Base-by-base conservation (phyloP, 2,329 filamentous ascomycete species). In the Pyricularia grisea region DNA sequence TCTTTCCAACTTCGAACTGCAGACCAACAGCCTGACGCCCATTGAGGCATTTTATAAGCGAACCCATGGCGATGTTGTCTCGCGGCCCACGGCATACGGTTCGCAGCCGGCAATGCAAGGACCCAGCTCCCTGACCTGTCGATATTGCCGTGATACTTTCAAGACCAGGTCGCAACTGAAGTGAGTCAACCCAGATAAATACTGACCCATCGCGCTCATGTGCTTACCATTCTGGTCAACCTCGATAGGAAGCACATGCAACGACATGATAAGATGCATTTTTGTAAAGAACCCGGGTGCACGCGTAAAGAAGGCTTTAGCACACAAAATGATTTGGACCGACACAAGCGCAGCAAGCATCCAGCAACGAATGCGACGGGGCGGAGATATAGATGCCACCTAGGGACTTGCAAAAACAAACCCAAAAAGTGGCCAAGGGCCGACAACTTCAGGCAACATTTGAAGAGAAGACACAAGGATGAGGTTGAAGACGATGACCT, bases 401-500 rank as follows among this genome's bases (percentile, higher is more conserved):
- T 85, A 6, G 78, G 78, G 7, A 74, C 79, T 20, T 93, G 90
- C 74, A 81, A 79, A 28, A 85, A 81, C 28, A 88, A 82, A 71
- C 81, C 81, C 1, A 97, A 96, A 76, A 80, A 84, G 50, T 97
- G 92, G 92, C 90, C 91, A 0, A 87, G 94, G 27, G 82, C 89
- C 67, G 94, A 97, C 77, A 97, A 97, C 75, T 97, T 97, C 77
- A 89, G 89, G 71, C 88, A 90, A 50, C 94, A 97, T 75, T 83
- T 97, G 65, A 82, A 80, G 67, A 86, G 90, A 12, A 87, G 92
- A 74, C 93, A 97, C 76, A 71, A 72, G 0, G 76, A 75, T 0
- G 75, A 82, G 11, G 69, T 70, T 3, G 70, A 82, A 2, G 77
- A 55, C 3, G 31, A 63, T 4, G 60, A 69, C 11, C 42, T 69